Evolutionary conservation across 2,329 filamentous ascomycete species (phyloP).

Genomic region (Graphiopsis chlorocephala): DNA sequence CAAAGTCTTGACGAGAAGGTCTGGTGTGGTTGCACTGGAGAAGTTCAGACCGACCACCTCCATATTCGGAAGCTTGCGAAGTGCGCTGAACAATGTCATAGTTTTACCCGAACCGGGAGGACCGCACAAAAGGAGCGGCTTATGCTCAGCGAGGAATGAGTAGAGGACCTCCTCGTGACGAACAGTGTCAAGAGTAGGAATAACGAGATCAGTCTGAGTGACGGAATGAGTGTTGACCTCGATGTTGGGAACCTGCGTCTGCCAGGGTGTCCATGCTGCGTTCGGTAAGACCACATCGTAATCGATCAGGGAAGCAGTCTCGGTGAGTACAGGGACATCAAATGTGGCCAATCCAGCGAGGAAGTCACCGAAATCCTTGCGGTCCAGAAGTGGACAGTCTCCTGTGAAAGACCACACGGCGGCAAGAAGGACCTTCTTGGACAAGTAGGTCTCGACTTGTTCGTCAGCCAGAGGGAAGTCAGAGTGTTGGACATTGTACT

Average conservation of each 20-base stretch:
- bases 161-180: slow-evolving; percentile 99
- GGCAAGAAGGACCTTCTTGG: slow-evolving; percentile 90
- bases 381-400: slow-evolving; percentile 83
- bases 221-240: slow-evolving; percentile 99
- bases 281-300: slow-evolving; percentile 86
- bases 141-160: slow-evolving; percentile 98
- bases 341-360: slow-evolving; percentile 80
- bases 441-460: slow-evolving; percentile 82
- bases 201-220: slow-evolving; percentile 96
- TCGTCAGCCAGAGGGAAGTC: slow-evolving; percentile 92
- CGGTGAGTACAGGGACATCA: slow-evolving; percentile 75
- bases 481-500: slow-evolving; percentile 91
- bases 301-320: slow-evolving; percentile 82
- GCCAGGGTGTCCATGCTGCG: slow-evolving; percentile 89
- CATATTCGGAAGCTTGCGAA: slow-evolving; percentile 97
- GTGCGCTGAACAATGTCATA: slow-evolving; percentile 97
- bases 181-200: slow-evolving; percentile 94
- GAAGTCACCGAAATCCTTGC: slow-evolving; percentile 84
- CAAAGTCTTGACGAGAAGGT: slow-evolving; percentile 97
- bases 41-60: slow-evolving; percentile 99
- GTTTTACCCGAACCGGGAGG: slow-evolving; percentile 99
- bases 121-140: slow-evolving; percentile 91
- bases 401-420: slow-evolving; percentile 95
- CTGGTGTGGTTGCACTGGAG: slow-evolving; percentile 95
- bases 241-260: slow-evolving; percentile 86